These are phyloP conservation scores for Plasmodium relictum DNA, from an alignment of 169 alveolate genomes.

Conservation along the genomic window DNA sequence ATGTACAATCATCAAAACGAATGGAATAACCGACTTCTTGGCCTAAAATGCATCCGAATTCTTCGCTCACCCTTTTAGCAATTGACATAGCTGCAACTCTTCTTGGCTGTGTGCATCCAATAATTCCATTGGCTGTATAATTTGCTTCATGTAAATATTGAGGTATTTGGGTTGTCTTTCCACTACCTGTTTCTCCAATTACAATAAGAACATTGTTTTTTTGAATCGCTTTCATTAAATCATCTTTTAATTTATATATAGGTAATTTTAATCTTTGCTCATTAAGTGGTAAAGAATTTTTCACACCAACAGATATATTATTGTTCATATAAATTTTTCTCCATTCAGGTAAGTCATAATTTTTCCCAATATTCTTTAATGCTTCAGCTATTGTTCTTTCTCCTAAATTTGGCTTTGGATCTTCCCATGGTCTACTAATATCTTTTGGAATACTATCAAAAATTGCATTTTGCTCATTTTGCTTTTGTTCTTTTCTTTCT, in stretches of 20 bases:
- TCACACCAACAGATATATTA: constrained; percentile 86
- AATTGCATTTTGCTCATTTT: constrained; percentile 89
- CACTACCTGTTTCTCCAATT: constrained; percentile 99
- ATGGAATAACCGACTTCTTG: constrained; percentile 97
- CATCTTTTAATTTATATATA: constrained; percentile 93
- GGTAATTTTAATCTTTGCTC: constrained; percentile 97
- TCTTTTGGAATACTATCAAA: constrained; percentile 92
- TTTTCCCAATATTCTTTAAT: constrained; percentile 82
- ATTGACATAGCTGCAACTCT: constrained; percentile 99
- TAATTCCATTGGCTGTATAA: constrained; percentile 91
- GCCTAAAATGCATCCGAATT: constrained; percentile 98
- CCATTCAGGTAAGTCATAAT: constrained; percentile 93
- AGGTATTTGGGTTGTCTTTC: constrained; percentile 98
- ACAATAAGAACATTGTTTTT: constrained; percentile 95
- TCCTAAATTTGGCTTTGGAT: constrained; percentile 94
- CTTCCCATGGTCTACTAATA: constrained; percentile 92
- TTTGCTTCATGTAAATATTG: constrained; percentile 96
- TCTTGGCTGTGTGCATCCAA: constrained; percentile 99
- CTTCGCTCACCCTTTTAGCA: constrained; percentile 98
- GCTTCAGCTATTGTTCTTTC: constrained; percentile 90
- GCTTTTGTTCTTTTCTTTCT: constrained; percentile 90
- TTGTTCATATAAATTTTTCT: constrained; percentile 88
- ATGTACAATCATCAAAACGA: constrained; percentile 98
- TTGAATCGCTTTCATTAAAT: constrained; percentile 93
- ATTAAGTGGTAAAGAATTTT: constrained; percentile 88